Base-by-base conservation (phyloP, 2,329 filamentous ascomycete genomes). In the Aureobasidium namibiae region DNA sequence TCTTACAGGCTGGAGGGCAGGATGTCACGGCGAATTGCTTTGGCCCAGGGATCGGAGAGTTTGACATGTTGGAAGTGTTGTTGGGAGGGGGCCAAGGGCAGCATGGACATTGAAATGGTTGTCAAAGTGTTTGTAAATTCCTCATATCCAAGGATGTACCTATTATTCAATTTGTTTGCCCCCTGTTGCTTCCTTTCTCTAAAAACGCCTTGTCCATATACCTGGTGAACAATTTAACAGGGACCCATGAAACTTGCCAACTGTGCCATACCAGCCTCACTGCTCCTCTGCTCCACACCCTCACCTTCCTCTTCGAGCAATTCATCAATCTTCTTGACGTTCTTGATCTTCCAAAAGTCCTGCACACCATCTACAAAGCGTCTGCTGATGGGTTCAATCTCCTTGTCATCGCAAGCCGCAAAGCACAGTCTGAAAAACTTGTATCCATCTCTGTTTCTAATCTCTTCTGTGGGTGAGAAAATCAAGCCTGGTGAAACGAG, bases 341-440 rank as follows among this genome's bases (percentile, higher is more conserved):
- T 80, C 76, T 86, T 89, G 65, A 94, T 84, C 63, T 80, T 78
- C 86, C 89, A 96, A 72, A 96, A 96, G 24, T 78, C 80, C 61
- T 84, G 80, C 21, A 90, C 80, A 0, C 86, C 90, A 34, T 84
- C 79, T 0, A 82, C 84, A 67, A 95, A 85, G 26, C 86, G 74
- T 68, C 81, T 74, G 7, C 82, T 84, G 63, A 85, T 83, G 5
- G 73, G 72, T 24, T 79, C 80, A 5, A 96, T 76, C 41, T 87
- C 82, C 39, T 87, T 84, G 58, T 87, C 86, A n/a, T 82, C 78
- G 72, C 91, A 87, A 1, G 91, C 90, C 1, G 90, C 90, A 74
- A 96, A 96, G 73, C 90, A 95, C 36, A 96, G 69, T 14, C 92
- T 78, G 70, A 85, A 85, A 70, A 86, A 92, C 64, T 81, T 81